Percentiles rank a stretch among this genome's conserved stretches.
Evolutionary conservation across 1,284 basidiomycete species (phyloP).

Genomic region (Wallemia mellicola): DNA sequence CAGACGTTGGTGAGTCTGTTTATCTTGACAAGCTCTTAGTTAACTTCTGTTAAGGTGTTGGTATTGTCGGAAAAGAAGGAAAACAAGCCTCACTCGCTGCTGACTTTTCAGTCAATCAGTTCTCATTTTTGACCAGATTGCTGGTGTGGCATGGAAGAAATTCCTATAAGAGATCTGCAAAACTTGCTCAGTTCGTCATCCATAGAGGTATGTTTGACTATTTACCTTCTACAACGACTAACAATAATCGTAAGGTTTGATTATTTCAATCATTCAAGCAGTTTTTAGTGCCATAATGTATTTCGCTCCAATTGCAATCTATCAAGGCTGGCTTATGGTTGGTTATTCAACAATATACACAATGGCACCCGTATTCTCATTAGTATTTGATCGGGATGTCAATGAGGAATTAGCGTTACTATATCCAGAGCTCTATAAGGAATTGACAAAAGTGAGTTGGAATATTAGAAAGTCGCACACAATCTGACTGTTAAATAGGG

Average conservation of each 20-base stretch:
- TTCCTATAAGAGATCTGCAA: conserved; percentile 89
- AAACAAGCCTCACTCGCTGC: conserved; percentile 93
- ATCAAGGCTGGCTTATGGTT: conserved; percentile 93
- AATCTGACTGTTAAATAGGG: conserved; percentile 25
- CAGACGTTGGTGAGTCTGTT: conserved; percentile 46
- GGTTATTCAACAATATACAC: conserved; percentile 96
- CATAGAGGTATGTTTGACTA: no score
- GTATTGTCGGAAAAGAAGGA: conserved; percentile 96
- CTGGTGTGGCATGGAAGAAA: conserved; percentile 92
- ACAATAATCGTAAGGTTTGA: no score
- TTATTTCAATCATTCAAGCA: conserved; percentile 90
- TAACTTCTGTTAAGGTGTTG: conserved; percentile 31
- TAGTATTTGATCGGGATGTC: conserved; percentile 84
- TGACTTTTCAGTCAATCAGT: conserved; percentile 91
- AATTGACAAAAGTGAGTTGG: conserved; percentile 51
- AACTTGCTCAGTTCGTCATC: conserved; percentile 94
- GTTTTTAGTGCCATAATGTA: conserved; percentile 96
- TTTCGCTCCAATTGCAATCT: conserved; percentile 91
- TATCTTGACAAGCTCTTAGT: background rate
- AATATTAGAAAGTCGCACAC: conserved; percentile 3
- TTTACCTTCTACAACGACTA: no score
- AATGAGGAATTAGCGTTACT: conserved; percentile 79
- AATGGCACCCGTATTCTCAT: conserved; percentile 92
- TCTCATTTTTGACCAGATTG: conserved; percentile 76
- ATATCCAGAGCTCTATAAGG: conserved; percentile 95